A percentile compares a stretch with the other conserved stretches of the same genome.
Conservation (phyloP, 352 stramenopile genomes). For the Aphanomyces astaci region DNA sequence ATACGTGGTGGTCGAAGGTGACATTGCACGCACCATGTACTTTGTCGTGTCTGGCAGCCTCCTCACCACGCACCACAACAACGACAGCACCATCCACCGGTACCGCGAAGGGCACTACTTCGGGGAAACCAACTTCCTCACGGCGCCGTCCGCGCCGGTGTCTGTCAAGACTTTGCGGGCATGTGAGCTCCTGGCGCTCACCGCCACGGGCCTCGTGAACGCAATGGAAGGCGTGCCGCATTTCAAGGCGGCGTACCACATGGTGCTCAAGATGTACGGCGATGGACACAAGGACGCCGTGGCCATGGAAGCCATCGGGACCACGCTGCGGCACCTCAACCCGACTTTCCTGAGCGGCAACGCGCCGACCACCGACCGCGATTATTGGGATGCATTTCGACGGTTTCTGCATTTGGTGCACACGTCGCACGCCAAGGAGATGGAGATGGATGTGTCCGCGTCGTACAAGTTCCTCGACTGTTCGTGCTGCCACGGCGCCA, state of each 20-base stretch:
- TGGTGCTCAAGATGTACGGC: not conserved
- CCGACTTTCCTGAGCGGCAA: not conserved
- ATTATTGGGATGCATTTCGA: not conserved
- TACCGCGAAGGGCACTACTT: conserved; percentile 54
- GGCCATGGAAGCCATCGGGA: not conserved
- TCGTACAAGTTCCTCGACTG: conserved; percentile 7
- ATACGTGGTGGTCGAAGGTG: conserved; percentile 52
- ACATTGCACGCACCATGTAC: conserved; percentile 57
- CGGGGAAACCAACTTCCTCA: conserved; percentile 45
- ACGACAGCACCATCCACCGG: conserved; percentile 25
- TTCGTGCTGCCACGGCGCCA: conserved; percentile 13
- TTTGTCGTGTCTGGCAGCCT: conserved; percentile 53
- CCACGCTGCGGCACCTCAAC: not conserved
- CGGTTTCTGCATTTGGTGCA: conserved; percentile 23
- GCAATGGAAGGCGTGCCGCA: conserved; percentile 26
- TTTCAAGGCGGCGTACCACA: not conserved
- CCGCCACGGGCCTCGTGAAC: conserved; percentile 33
- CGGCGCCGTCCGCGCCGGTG: conserved; percentile 40
- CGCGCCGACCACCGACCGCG: not conserved
- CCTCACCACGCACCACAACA: conserved; percentile 33
- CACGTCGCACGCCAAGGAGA: not conserved
- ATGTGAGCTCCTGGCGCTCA: conserved; percentile 51
- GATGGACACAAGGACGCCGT: not conserved
- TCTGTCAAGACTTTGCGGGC: conserved; percentile 44
- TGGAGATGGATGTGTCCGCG: not conserved